Percentiles rank a stretch among this genome's conserved stretches.
Conservation (phyloP, 441 rosid genomes). For the Hura crepitans region DNA sequence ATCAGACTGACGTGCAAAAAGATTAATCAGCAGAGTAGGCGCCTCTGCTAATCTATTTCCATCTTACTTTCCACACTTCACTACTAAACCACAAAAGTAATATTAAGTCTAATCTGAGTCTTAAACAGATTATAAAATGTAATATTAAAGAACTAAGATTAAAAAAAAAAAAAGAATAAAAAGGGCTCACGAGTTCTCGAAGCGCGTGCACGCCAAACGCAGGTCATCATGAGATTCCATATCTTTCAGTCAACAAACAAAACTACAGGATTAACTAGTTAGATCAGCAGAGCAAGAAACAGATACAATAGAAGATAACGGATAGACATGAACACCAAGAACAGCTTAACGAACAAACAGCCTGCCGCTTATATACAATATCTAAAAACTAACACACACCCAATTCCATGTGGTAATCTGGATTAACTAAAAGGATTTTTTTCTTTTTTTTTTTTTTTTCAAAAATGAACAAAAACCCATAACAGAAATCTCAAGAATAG, state of each 20-base stretch:
- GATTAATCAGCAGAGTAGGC: conserved; percentile 29
- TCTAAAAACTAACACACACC: neutral
- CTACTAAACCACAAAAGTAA: conserved; percentile 34
- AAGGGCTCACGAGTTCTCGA: neutral
- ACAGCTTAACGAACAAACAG: conserved; percentile 11
- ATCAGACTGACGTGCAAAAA: conserved; percentile 21
- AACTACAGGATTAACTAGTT: neutral
- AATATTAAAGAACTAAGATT: neutral
- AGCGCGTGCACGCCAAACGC: conserved; percentile 18
- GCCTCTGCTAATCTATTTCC: conserved; percentile 26
- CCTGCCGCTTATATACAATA: conserved; percentile 21
- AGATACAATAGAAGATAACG: neutral
- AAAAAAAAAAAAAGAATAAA: neutral
- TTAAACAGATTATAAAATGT: too few relatives aligned
- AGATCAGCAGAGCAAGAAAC: conserved; percentile 1
- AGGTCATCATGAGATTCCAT: conserved; percentile 31
- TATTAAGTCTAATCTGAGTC: neutral
- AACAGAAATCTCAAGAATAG: conserved; percentile 4
- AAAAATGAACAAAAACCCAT: neutral
- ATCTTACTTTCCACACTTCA: conserved; percentile 39
- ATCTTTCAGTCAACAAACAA: conserved; percentile 36
- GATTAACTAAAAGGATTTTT: neutral
- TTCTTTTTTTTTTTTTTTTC: neutral
- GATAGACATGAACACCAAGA: conserved; percentile 1
- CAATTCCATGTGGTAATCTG: conserved; percentile 18